Base-by-base conservation (phyloP, 305 asterid species). In the Fraxinus sp. region DNA sequence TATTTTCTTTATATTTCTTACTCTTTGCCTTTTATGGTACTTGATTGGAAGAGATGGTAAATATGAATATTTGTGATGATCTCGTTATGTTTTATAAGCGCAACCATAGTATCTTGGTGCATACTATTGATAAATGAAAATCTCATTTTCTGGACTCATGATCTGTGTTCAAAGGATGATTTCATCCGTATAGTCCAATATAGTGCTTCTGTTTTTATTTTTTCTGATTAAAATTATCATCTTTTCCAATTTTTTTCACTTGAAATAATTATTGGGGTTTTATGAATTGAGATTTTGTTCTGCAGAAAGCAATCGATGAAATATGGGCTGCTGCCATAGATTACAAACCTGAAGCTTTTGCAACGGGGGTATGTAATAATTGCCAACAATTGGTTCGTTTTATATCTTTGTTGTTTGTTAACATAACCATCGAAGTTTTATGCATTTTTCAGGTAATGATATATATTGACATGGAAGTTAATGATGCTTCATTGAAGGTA, bases 401-500 rank as follows among this genome's bases (percentile, higher is more conserved):
- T 62, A 79, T 24, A 64, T 26, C 11, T 84, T 73, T 81, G 33
- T 36, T 75, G 20, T 20, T 37, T 78, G 52, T 52, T 52, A 57
- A 64, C 33, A 14, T 84, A 72, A 62, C 71, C 78, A 39, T 74
- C 75, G 78, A 64, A 64, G 7, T 55, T 24, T 66, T 10, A 43
- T 37, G 49, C 7, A 77, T 81, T 80, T 32, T 80, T 75, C 92
- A 93, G 97, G 94, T 93, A 77, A 96, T 96, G 99, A 83, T 94
- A 89, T 94, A 94, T 80, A 98, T 94, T 77, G 99, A 96, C 91
- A 94, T 96, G 98, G 99, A 96, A 87, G 99, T 96, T 72, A 94
- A 96, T 88, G 98, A 98, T 22, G 91, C 92, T 52, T 98, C 99
- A 24, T 2, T 96, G 87, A 96, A 96, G 97, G 98, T 94, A 90